Evolutionary conservation across 495 filamentous ascomycete species (phyloP), one percentile per base, ranked within the genome.

Genomic region (Penicillium simplicissimum): DNA sequence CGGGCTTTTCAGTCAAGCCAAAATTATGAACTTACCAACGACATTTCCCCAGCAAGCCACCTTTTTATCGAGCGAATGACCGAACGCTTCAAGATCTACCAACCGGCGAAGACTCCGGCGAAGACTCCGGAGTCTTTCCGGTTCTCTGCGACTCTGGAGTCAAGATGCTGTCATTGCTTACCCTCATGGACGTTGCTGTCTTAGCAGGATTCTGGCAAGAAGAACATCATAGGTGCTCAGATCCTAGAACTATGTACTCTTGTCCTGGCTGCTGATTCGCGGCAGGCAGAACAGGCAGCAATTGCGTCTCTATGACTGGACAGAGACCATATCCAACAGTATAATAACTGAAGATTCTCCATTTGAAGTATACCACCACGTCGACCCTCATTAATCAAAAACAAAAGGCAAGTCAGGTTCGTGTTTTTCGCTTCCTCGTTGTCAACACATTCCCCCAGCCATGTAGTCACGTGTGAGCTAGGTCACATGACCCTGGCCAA

Each of bases 401-500:
- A 6, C 28, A 31, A 31, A 42, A 19, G 5, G n/a, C n/a, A 19
- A 2, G 7, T 25, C n/a, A 19, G n/a, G 7, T 42, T 5, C 7
- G 8, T 19, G 7, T 42, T 5, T 17, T 4, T 42, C 17, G n/a
- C n/a, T 42, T 42, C 28, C 28, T 51, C 2, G 13, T 8, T 14
- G 8, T 48, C 45, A 2, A 3, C 21, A 23, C 11, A 5, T 21
- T 19, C 8, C 6, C 2, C 23, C 23, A 28, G 21, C 21, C 14
- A 31, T 25, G n/a, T 13, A 9, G 23, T 60, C 60, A 67, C 64
- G 53, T 67, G 15, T 6, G 3, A 43, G n/a, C 25, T 9, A 11
- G 1, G 37, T 60, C 64, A 66, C 64, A 57, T 66, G 64, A 28
- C 19, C 2, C 1, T 13, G 6, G 43, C 23, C 58, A 59, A 67